Base-by-base conservation (phyloP, 257 asterid species). In the Salvia splendens region DNA sequence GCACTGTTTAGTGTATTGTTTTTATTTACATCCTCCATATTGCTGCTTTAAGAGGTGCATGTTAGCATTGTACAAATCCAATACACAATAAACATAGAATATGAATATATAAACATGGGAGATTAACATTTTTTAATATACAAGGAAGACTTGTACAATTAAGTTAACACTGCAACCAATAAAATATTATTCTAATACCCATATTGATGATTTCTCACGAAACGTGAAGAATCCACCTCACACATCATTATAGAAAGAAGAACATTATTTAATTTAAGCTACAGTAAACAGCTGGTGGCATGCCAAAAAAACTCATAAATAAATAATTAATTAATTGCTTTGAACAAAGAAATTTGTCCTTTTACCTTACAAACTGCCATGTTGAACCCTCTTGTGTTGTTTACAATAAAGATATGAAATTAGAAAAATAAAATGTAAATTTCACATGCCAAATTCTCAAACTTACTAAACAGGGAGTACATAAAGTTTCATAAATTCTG, bases 141-240 rank as follows among this genome's bases (percentile, higher is more conserved):
- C 16, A 43, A 7, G 28, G 58, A 46, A 42, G 47, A 53, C 65
- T 60, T 56, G 50, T 16, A 54, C 49, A 51, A 46, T 48, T 41
- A 38, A 51, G 40, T 48, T 33, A 38, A 46, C 63, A 60, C 57
- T 38, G 14, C 6, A 55, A 46, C 42, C 14, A 38, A 53, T 15
- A 48, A 60, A 48, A 57, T 38, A 42, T 64, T 54, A 59, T 70
- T 73, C 47, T 60, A 59, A 1, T 47, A 24, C 65, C 17, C 61
- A 51, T 64, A 6, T 58, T 68, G 76, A 79, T 68, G 5, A 55
- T 46, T 56, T 72, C 73, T 58, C 45, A 72, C 73, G 65, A 75
- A 79, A 79, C 81, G 81, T 75, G 84, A 72, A 75, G 52, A 75
- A 72, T 75, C 81, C 73, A 75, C 64, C 67, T 36, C 63, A 65